Base-by-base conservation (phyloP, 2,329 filamentous ascomycete species). In the Aschersonia sp. region DNA sequence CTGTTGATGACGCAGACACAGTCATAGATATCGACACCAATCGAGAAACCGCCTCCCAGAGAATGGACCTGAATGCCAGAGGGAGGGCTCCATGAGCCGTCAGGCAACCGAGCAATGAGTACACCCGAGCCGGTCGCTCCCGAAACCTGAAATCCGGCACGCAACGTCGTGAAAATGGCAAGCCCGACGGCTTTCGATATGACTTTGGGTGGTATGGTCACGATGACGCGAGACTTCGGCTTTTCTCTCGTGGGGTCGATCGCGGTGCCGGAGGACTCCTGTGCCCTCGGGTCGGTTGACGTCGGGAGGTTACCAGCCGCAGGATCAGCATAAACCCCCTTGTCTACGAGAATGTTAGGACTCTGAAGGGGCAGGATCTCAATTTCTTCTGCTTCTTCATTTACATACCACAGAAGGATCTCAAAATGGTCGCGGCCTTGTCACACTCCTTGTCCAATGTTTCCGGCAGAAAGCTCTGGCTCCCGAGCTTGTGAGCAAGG, bases 1-100 rank as follows among this genome's bases (percentile, higher is more conserved):
- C 77, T 84, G 66, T 94, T 94, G 62, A 94, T 88, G 37, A 94
- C 83, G 30, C 88, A 79, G 3, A 94, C 85, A 55, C 85, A 92
- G 61, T 94, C 87, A 66, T 92, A 94, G 31, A 94, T 87, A 61
- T 94, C 87, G 10, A 90, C 75, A 10, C 87, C 87, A 1, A 85
- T 77, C 50, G 90, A 73, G 59, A 94, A 87, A 0, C 87, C 87
- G 1, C 87, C 75, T 4, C 84, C 86, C 1, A 86, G 75, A 0
- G 85, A 87, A 58, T 90, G 84, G 30, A 92, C 74, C 63, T 89
- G 75, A 58, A 94, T 89, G 32, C 84, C 87, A 0, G 82, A 87
- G 0, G 87, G 87, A 1, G 86, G 83, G 41, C 83, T 86, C 87
- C 87, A 94, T 7, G 68, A 69, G 11, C 81, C 81, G 56, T 84